phyloP scores from a whole-genome alignment of 345 rosid species.

The Cardamine occulta region DNA sequence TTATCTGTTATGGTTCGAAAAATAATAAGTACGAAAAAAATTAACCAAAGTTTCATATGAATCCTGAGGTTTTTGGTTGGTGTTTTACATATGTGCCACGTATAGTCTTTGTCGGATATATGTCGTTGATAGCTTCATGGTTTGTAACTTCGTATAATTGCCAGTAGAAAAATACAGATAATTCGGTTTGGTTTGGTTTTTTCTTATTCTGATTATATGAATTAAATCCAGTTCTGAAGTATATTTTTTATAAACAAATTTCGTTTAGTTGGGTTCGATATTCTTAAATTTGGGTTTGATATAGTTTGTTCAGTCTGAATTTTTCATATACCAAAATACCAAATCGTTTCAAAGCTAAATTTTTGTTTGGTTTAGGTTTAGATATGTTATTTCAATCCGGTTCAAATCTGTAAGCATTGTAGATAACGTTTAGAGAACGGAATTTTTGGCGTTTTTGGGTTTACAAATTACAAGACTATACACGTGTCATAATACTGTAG shows the following conservation, averaged over 20 bases:
- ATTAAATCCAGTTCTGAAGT: background rate
- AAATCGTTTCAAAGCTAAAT: background rate
- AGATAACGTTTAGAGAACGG: slow-evolving; percentile 24
- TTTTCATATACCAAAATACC: background rate
- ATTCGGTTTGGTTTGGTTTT: background rate
- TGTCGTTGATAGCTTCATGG: background rate
- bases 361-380: slow-evolving; percentile 1
- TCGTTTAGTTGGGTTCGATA: background rate
- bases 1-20: slow-evolving; percentile 9
- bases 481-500: slow-evolving; percentile 17
- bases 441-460: slow-evolving; percentile 32
- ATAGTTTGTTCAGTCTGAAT: background rate
- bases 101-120: background rate
- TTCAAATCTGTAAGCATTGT: slow-evolving; percentile 26
- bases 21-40: slow-evolving; percentile 22
- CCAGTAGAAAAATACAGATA: background rate
- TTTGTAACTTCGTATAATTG: no score
- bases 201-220: background rate
- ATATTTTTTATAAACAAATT: background rate
- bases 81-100: background rate
- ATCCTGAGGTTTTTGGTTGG: background rate
- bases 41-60: slow-evolving; percentile 20
- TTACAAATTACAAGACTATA: background rate
- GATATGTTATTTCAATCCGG: slow-evolving; percentile 6
- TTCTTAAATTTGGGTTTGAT: background rate